Evolutionary conservation across 2,329 filamentous ascomycete species (phyloP).

Genomic region (Aaosphaeria pasadenensis): DNA sequence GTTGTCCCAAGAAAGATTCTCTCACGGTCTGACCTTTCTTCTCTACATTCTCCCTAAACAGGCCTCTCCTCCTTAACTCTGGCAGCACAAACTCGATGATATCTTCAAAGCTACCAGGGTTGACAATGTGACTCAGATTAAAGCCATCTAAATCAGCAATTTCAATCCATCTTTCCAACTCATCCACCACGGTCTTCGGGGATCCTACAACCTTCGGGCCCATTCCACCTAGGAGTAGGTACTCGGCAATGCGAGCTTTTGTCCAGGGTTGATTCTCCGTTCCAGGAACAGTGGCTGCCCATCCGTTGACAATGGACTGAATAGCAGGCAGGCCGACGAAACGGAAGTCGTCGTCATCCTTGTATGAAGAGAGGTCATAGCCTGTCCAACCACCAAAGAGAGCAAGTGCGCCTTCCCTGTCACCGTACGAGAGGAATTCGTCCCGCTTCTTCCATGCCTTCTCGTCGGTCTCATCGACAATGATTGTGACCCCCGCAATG

Average conservation of each 20-base stretch:
- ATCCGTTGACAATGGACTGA: constrained; percentile 12
- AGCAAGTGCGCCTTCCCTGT: constrained; percentile 62
- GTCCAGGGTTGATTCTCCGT: constrained; percentile 62
- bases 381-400: constrained; percentile 72
- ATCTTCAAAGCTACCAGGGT: constrained; percentile 19
- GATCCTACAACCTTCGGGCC: constrained; percentile 62
- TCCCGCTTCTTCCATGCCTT: constrained; percentile 61
- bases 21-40: constrained; percentile 6
- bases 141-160: constrained; percentile 71
- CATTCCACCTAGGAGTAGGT: constrained; percentile 63
- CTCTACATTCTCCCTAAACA: constrained; percentile 26
- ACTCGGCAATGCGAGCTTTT: constrained; percentile 63
- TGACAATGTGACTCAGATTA: constrained; percentile 52
- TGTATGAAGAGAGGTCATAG: constrained; percentile 57
- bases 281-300: constrained; percentile 12
- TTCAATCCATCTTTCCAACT: constrained; percentile 61
- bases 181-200: constrained; percentile 60
- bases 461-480: constrained; percentile 62
- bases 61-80: constrained; percentile 16
- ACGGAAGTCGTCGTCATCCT: constrained; percentile 54
- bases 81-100: constrained; percentile 20
- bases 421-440: constrained; percentile 58
- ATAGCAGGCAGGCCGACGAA: constrained; percentile 1
- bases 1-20: constrained; percentile 8
- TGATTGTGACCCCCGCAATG: constrained; percentile 60